Conservation (phyloP, 2,329 filamentous ascomycete species). For the Chaetothyriales sp. region DNA sequence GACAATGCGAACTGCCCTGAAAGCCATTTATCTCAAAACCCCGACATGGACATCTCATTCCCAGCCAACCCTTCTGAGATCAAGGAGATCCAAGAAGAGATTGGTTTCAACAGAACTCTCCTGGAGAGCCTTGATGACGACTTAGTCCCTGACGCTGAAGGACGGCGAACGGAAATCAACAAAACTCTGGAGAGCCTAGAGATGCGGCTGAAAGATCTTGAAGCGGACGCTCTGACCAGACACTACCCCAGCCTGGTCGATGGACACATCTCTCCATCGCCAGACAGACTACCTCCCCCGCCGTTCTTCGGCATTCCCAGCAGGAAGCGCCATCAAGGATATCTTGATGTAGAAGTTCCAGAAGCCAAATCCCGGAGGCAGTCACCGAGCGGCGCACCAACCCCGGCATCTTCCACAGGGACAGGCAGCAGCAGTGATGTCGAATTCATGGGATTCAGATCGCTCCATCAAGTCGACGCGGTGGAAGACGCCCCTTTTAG, state of each 20-base stretch:
- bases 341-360: slow-evolving; percentile 5
- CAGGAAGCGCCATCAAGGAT: slow-evolving; percentile 14
- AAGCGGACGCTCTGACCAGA: background rate
- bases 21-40: background rate
- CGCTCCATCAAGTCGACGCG: background rate
- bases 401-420: slow-evolving; percentile 6
- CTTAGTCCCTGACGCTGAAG: slow-evolving; percentile 5
- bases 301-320: slow-evolving; percentile 3
- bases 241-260: background rate
- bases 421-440: slow-evolving; percentile 4
- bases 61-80: background rate
- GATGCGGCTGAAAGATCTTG: background rate
- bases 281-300: slow-evolving; percentile 2
- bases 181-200: slow-evolving; percentile 2
- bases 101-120: slow-evolving; percentile 11
- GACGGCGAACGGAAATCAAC: slow-evolving; percentile 1
- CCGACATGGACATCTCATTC: background rate
- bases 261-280: slow-evolving; percentile 3
- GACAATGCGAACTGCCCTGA: background rate
- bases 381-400: slow-evolving; percentile 10
- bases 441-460: background rate
- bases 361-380: slow-evolving; percentile 16
- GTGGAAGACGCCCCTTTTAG: background rate
- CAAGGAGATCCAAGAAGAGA: slow-evolving; percentile 12
- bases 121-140: slow-evolving; percentile 7